A percentile compares a stretch with the other conserved stretches of the same genome.
Conservation (phyloP, 1,284 basidiomycete genomes). For the Cutaneotrichosporon cavernicola region DNA sequence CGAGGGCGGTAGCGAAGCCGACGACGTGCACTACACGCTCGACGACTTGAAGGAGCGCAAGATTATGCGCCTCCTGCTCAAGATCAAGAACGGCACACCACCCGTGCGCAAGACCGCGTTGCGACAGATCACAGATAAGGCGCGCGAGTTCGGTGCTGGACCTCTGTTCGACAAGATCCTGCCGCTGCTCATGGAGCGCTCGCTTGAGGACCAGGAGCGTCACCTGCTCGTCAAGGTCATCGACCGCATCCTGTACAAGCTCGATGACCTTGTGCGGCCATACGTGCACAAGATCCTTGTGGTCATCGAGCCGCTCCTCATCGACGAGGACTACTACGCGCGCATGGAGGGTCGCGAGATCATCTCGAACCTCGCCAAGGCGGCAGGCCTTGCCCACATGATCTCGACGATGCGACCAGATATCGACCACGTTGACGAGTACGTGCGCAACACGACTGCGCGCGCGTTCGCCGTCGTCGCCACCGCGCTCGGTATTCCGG, state of each 20-base stretch:
- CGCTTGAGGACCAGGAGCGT: conserved; percentile 97
- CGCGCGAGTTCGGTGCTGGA: conserved; percentile 95
- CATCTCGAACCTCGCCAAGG: conserved; percentile 97
- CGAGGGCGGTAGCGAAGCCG: conserved; percentile 79
- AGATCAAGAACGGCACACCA: conserved; percentile 99
- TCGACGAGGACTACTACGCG: conserved; percentile 99
- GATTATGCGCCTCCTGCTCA: conserved; percentile 98
- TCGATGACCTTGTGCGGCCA: conserved; percentile 96
- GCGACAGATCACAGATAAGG: conserved; percentile 98
- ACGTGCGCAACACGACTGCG: conserved; percentile 98
- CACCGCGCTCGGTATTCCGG: conserved; percentile 95
- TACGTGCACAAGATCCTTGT: conserved; percentile 99
- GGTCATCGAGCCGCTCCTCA: conserved; percentile 97
- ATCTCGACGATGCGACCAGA: conserved; percentile 99
- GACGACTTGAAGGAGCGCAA: conserved; percentile 99
- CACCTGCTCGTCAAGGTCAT: conserved; percentile 99
- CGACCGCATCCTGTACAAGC: conserved; percentile 96
- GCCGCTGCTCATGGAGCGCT: conserved; percentile 97
- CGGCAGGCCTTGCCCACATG: conserved; percentile 98
- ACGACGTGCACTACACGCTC: conserved; percentile 74
- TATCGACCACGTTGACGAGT: conserved; percentile 99
- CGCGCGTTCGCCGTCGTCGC: conserved; percentile 99
- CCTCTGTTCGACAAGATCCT: conserved; percentile 99
- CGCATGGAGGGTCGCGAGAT: conserved; percentile 99
- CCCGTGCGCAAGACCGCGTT: conserved; percentile 97